Evolutionary conservation across 768 basidiomycete species (phyloP).

Genomic region (Suillus bovinus): DNA sequence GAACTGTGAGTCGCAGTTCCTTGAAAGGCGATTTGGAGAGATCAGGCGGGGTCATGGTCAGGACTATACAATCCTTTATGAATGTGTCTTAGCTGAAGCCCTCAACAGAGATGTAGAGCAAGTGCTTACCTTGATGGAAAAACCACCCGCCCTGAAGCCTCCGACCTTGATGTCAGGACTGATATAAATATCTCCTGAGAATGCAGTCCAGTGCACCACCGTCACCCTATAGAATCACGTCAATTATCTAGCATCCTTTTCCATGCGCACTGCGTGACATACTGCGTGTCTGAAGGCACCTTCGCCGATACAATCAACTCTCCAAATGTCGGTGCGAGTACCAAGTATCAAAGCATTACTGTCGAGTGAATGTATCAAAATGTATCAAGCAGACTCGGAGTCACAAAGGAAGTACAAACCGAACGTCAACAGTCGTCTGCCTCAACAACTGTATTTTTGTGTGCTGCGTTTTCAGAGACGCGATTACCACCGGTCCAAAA

Average conservation of each 20-base stretch:
- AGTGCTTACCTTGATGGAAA: slow-evolving; percentile 57
- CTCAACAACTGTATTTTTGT: slow-evolving; percentile 65
- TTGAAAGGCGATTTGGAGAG: slow-evolving; percentile 52
- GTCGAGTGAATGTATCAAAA: slow-evolving; percentile 4
- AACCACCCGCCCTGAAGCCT: slow-evolving; percentile 67
- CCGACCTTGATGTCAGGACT: slow-evolving; percentile 47
- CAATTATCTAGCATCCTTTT: neutral
- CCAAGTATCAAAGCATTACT: slow-evolving; percentile 50
- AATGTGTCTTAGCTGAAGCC: slow-evolving; percentile 2
- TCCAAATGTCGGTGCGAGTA: slow-evolving; percentile 73
- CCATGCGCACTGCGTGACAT: slow-evolving; percentile 23
- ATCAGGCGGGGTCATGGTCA: slow-evolving; percentile 61
- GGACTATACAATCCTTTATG: slow-evolving; percentile 65
- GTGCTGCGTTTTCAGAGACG: slow-evolving; percentile 29
- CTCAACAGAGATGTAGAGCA: slow-evolving; percentile 3
- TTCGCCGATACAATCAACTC: slow-evolving; percentile 62
- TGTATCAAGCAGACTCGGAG: slow-evolving; percentile 5
- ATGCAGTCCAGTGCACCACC: slow-evolving; percentile 59
- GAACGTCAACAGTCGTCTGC: slow-evolving; percentile 67
- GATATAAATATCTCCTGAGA: slow-evolving; percentile 62
- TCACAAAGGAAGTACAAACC: slow-evolving; percentile 30
- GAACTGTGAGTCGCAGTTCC: slow-evolving; percentile 62
- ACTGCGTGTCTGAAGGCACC: slow-evolving; percentile 61
- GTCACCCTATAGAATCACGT: slow-evolving; percentile 46
- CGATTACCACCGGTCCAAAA: slow-evolving; percentile 47